Conservation (phyloP, 176 grass and related monocot species). For the Phragmites australis region DNA sequence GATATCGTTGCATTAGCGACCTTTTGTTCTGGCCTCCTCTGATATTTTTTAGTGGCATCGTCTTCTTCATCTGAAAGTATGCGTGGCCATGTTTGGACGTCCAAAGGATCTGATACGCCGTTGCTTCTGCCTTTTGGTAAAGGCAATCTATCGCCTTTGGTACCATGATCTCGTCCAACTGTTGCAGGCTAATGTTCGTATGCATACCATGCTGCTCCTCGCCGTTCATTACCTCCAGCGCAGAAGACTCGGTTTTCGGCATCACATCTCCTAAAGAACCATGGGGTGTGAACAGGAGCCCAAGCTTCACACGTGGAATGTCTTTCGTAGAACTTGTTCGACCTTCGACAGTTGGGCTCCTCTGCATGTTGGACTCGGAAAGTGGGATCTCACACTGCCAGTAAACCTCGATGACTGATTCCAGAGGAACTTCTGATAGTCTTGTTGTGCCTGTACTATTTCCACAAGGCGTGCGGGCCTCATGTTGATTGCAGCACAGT, state of each 20-base stretch:
- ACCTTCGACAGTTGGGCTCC: not conserved
- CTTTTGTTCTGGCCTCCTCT: not conserved
- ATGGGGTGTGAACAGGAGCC: not conserved
- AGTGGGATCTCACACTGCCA: not conserved
- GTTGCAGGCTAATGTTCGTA: not conserved
- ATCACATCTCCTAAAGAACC: not conserved
- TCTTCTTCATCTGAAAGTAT: not conserved
- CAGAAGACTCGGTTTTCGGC: not conserved
- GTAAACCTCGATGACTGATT: not conserved
- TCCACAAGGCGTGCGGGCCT: not conserved
- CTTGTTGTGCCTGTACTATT: not conserved
- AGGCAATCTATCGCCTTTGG: constrained; percentile 16
- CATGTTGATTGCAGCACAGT: not conserved
- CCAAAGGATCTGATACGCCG: constrained; percentile 10
- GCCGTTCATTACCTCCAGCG: not conserved
- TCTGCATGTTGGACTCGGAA: not conserved
- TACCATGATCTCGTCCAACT: constrained; percentile 5
- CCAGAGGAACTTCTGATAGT: not conserved
- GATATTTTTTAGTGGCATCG: not conserved
- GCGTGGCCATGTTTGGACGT: constrained; percentile 12
- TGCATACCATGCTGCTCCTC: not conserved
- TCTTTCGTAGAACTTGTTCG: not conserved
- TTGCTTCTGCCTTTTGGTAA: not conserved
- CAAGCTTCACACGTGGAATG: not conserved
- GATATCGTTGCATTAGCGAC: not conserved